Evolutionary conservation across 441 rosid genomes (phyloP).

Genomic region (Erodium chrysanthum): DNA sequence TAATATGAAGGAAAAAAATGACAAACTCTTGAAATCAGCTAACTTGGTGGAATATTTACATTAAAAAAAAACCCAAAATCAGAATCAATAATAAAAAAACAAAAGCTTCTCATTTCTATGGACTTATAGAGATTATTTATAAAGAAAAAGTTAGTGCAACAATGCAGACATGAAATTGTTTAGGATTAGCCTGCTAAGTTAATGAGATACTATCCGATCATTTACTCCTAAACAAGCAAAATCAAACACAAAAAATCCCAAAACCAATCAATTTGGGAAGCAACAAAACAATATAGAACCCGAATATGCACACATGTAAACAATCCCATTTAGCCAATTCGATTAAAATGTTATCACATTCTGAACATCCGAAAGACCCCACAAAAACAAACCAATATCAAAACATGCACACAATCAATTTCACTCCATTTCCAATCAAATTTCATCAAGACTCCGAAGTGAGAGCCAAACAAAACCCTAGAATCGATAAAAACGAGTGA

Average conservation of each 20-base stretch:
- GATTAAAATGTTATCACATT: not conserved
- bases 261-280: not conserved
- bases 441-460: not conserved
- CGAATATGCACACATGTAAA: not conserved
- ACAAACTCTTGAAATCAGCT: not conserved
- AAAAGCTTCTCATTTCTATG: not conserved
- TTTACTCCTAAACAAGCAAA: not conserved
- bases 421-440: not conserved
- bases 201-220: not conserved
- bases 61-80: not conserved
- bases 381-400: not conserved
- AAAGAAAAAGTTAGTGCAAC: no score
- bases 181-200: not conserved
- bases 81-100: not conserved
- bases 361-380: not conserved
- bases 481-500: not conserved
- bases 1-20: not conserved
- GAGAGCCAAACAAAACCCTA: not conserved
- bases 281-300: not conserved
- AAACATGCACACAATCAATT: not conserved
- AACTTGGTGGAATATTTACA: not conserved
- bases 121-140: no score
- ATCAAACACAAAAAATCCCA: not conserved
- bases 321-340: not conserved
- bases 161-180: not conserved